phyloP scores from a whole-genome alignment of 768 basidiomycete species.

The Rhizopogon rudus region DNA sequence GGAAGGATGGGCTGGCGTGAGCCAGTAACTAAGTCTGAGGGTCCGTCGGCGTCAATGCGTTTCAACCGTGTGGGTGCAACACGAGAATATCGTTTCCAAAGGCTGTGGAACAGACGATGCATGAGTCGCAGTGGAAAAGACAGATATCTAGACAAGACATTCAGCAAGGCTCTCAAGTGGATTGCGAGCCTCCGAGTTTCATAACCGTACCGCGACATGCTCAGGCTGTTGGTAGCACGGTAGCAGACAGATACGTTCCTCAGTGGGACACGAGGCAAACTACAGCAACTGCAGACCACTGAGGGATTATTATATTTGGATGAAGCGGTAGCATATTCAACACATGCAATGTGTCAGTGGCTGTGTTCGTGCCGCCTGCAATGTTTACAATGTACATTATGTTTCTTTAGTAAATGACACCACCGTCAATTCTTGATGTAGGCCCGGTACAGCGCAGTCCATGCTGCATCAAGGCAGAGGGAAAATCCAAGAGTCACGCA shows the following conservation, averaged over 20 bases:
- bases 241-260: not conserved
- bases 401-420: too few species aligned
- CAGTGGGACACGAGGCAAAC: not conserved
- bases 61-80: not conserved
- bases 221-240: not conserved
- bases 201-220: not conserved
- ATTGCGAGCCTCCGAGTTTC: not conserved
- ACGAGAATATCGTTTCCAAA: not conserved
- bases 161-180: not conserved
- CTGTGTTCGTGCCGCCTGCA: too few species aligned
- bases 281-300: too few species aligned
- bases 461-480: too few species aligned
- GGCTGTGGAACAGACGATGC: not conserved
- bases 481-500: too few species aligned
- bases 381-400: too few species aligned
- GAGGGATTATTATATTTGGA: too few species aligned
- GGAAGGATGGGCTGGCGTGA: not conserved
- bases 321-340: too few species aligned
- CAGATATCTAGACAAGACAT: not conserved
- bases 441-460: too few species aligned
- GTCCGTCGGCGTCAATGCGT: not conserved
- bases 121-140: not conserved
- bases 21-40: not conserved
- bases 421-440: too few species aligned
- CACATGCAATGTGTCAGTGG: too few species aligned